A percentile compares a stretch with the other conserved stretches of the same genome.
phyloP scores from a whole-genome alignment of 1,139 yeast species.

The Taiozyma sp. region DNA sequence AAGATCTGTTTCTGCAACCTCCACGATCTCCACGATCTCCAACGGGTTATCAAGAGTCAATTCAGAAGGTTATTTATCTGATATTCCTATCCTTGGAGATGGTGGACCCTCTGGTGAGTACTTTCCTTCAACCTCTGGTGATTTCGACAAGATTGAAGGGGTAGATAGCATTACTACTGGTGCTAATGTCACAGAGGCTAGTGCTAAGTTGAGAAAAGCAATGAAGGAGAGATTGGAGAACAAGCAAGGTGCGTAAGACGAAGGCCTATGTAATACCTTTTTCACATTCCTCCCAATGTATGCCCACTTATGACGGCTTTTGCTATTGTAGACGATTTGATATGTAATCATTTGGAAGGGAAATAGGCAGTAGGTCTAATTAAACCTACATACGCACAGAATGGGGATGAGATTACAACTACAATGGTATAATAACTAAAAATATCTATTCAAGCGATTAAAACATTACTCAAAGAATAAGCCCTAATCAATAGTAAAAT shows the following conservation, averaged over 20 bases:
- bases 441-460: not conserved
- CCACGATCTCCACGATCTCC: constrained; percentile 19
- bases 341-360: no score
- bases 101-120: constrained; percentile 16
- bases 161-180: constrained; percentile 1
- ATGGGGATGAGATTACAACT: not conserved
- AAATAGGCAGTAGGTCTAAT: no score
- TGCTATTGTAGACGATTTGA: no score
- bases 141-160: constrained; percentile 5
- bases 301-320: not conserved
- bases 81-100: constrained; percentile 31
- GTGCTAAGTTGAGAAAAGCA: constrained; percentile 16
- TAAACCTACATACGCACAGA: no score
- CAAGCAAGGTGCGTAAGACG: not conserved
- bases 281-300: not conserved
- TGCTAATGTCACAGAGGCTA: constrained; percentile 5
- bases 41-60: constrained; percentile 32
- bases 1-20: constrained; percentile 26
- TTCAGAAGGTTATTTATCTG: constrained; percentile 32
- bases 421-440: not conserved
- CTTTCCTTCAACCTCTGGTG: constrained; percentile 4
- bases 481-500: not conserved
- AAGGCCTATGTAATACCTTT: no score
- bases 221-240: constrained; percentile 5
- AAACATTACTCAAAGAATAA: not conserved